phyloP scores from a whole-genome alignment of 2,329 filamentous ascomycete species.

The Trichophyton benhamiae region DNA sequence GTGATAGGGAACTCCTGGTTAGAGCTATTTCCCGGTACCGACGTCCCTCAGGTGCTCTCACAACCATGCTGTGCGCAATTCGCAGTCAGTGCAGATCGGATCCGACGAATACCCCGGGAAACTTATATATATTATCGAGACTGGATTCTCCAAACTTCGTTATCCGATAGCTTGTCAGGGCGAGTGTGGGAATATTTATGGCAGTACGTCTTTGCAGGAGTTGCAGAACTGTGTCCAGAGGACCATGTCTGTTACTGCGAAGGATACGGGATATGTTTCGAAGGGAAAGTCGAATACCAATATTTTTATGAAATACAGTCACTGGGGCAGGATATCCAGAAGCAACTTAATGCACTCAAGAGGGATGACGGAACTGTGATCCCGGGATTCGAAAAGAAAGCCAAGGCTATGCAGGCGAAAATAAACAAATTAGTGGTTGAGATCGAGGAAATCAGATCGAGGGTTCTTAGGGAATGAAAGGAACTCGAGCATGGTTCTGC shows the following conservation, averaged over 20 bases:
- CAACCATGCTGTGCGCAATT: slow-evolving; percentile 56
- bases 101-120: slow-evolving; percentile 41
- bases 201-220: slow-evolving; percentile 49
- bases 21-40: slow-evolving; percentile 35
- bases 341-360: neutral
- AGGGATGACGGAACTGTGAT: neutral
- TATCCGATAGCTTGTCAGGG: slow-evolving; percentile 45
- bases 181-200: slow-evolving; percentile 53
- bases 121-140: slow-evolving; percentile 47
- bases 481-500: neutral
- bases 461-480: neutral
- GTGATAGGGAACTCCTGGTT: slow-evolving; percentile 37
- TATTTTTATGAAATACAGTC: neutral
- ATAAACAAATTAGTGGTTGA: neutral
- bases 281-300: slow-evolving; percentile 33
- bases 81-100: slow-evolving; percentile 46
- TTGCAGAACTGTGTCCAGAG: slow-evolving; percentile 32
- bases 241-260: slow-evolving; percentile 52
- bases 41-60: slow-evolving; percentile 39
- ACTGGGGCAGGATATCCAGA: neutral
- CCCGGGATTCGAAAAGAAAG: neutral
- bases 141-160: slow-evolving; percentile 47
- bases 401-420: neutral
- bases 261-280: slow-evolving; percentile 51
- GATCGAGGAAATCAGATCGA: neutral